Base-by-base conservation (phyloP, 177 flowering plant genomes). In the Vitis hybrid region DNA sequence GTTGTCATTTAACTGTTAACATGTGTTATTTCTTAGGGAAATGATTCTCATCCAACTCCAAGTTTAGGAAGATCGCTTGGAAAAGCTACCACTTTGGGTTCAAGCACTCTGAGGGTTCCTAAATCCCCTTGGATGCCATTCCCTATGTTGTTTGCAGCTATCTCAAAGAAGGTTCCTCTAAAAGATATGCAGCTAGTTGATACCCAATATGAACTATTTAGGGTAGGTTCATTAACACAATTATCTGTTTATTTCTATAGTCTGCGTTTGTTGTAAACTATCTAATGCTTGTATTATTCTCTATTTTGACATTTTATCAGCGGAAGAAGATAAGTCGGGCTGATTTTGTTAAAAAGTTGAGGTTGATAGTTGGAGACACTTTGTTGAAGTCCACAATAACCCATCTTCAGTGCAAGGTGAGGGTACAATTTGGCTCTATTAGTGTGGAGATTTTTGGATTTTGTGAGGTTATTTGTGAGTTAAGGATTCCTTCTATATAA, bases 81-180 rank as follows among this genome's bases (percentile, higher is more conserved):
- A 30, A 77, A 74, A 56, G 73, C 75, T 52, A 14, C 72, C 10
- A 69, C 69, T 39, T 4, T 32, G 21, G 72, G 66, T 58, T 65
- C 81, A 48, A 69, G 69, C 66, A 60, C 76, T 68, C 66, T 76
- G 5, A 88, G 68, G 76, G 60, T 70, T 60, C 98, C 98, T 3
- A 88, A 79, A 65, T 88, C 97, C 51, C 92, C 97, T 1, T 95
- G 98, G 97, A 89, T 95, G 97, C 91, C 97, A 56, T 95, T 95
- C 69, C 84, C 93, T 3, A 72, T 80, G 87, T 72, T 95, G 73
- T 88, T 95, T 75, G 87, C 72, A 73, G 97, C 96, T 17, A 87
- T 94, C 14, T 78, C 89, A 8, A 70, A 70, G 45, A 79, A 84
- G 72, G 82, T 94, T 68, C 51, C 90, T 71, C 63, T 67, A 21